Base-by-base conservation (phyloP, 2,329 filamentous ascomycete genomes). In the Pseudogymnoascus sp. region DNA sequence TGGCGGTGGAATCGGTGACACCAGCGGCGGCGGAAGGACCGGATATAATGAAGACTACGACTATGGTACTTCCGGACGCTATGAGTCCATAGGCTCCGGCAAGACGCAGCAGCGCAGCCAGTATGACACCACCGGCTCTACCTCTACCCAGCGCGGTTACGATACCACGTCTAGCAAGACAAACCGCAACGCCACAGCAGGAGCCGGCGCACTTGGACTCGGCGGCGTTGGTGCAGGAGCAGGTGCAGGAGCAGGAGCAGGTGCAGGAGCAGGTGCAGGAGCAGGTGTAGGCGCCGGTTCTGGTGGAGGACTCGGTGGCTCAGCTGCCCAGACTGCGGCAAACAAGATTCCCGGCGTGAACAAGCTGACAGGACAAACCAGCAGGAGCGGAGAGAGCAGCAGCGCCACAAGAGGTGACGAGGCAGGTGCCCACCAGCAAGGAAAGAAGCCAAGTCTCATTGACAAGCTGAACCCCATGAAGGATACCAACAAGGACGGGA, bases 401-500 rank as follows among this genome's bases (percentile, higher is more conserved):
- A n/a, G 17, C 17, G 56, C 13, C 15, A 23, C 31, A 7, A 56
- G 50, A 56, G 26, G 26, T n/a, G 50, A 56, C 10, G 50, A 56
- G 23, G 26, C 42, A 4, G 42, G 21, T n/a, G 5, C 4, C 9
- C 7, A 53, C 46, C 46, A 53, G 50, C 50, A 56, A n/a, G 59
- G 38, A 19, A 71, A 73, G 59, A 83, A 83, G 74, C 76, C 81
- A 1, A 74, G 75, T 15, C 65, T 86, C 65, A 70, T 82, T 72
- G 77, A 84, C 63, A 81, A 79, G 70, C 64, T 85, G 38, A 85
- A 86, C 73, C 82, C 83, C 1, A 78, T 73, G 72, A 77, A 75
- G 42, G 82, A 85, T 68, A 66, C 82, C 29, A 76, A 83, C 66
- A 75, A 79, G 40, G 82, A 86, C 72, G 83, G 83, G 64, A 82